Percentiles rank a stretch among this genome's conserved stretches.
Conservation (phyloP, 495 filamentous ascomycete genomes). For the Lepraria neglecta region DNA sequence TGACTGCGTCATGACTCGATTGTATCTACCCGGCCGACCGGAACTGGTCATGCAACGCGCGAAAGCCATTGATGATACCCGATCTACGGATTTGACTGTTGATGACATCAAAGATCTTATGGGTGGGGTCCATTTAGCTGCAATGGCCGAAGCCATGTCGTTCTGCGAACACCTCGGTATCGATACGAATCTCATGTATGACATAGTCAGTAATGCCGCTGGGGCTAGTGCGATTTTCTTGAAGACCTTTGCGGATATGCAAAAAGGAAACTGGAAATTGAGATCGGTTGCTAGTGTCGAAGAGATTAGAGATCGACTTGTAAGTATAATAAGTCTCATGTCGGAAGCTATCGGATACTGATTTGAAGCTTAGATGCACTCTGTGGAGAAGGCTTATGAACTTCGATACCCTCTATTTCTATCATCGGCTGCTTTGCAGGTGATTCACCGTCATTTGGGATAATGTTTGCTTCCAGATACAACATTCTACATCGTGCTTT, state of each 20-base stretch:
- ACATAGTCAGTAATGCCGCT: constrained; percentile 63
- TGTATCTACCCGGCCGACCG: constrained; percentile 47
- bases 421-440: constrained; percentile 17
- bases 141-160: constrained; percentile 58
- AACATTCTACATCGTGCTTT: too few species aligned
- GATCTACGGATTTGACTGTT: constrained; percentile 28
- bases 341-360: background rate
- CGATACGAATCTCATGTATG: constrained; percentile 58
- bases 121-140: constrained; percentile 57
- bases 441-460: background rate
- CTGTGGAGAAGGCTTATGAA: background rate
- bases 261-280: constrained; percentile 29
- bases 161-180: constrained; percentile 58
- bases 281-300: background rate
- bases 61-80: constrained; percentile 31
- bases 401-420: constrained; percentile 10
- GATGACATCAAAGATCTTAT: constrained; percentile 55
- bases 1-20: constrained; percentile 61
- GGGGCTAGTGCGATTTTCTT: constrained; percentile 58
- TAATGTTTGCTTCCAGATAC: background rate
- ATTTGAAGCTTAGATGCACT: background rate
- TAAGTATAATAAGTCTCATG: background rate
- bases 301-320: background rate
- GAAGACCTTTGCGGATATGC: constrained; percentile 51
- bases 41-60: constrained; percentile 36